phyloP scores from a whole-genome alignment of 2,329 filamentous ascomycete genomes.

The Pseudogymnoascus sp. region DNA sequence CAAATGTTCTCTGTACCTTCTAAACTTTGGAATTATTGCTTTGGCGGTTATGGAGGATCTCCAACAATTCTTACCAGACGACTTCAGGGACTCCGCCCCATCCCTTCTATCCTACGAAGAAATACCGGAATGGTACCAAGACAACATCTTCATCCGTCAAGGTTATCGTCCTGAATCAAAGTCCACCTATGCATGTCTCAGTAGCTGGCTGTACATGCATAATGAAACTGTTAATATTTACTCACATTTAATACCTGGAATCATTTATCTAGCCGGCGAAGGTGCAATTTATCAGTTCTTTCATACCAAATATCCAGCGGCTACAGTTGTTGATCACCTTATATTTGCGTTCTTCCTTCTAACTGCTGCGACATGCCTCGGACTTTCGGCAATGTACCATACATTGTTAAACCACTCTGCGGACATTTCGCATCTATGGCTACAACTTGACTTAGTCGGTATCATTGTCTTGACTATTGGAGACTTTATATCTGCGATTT shows the following conservation, averaged over 20 bases:
- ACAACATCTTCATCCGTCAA: conserved; percentile 34
- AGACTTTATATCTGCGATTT: conserved; percentile 33
- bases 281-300: conserved; percentile 25
- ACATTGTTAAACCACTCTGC: conserved; percentile 34
- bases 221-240: conserved; percentile 39
- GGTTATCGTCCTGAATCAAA: conserved; percentile 37
- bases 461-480: conserved; percentile 34
- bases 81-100: conserved; percentile 7
- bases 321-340: conserved; percentile 28
- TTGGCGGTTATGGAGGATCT: background rate
- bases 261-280: conserved; percentile 30
- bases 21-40: background rate
- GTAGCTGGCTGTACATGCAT: conserved; percentile 35
- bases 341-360: conserved; percentile 35
- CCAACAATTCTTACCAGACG: background rate
- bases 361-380: conserved; percentile 31
- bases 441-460: conserved; percentile 32
- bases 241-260: conserved; percentile 38
- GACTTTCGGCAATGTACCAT: conserved; percentile 33
- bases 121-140: conserved; percentile 36
- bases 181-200: conserved; percentile 31
- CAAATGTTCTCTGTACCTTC: background rate
- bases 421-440: conserved; percentile 29
- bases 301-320: conserved; percentile 26
- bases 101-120: conserved; percentile 29